phyloP scores from a whole-genome alignment of 1,284 basidiomycete species.

The Trichosporon sp. region DNA sequence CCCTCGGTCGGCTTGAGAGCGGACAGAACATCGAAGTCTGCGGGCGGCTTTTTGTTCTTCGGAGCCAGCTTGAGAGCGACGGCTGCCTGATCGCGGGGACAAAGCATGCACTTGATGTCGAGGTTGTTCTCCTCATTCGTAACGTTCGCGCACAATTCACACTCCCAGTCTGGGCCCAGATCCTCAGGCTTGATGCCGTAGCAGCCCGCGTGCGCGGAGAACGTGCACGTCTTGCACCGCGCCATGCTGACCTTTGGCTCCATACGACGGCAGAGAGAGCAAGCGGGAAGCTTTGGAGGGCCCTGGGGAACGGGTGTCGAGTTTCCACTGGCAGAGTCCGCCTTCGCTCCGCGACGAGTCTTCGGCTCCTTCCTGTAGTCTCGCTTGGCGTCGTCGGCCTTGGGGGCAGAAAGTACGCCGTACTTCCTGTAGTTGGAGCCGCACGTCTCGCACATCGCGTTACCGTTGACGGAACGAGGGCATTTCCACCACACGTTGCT shows the following conservation, averaged over 20 bases:
- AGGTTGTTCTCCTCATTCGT: conserved; percentile 68
- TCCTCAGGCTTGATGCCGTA: conserved; percentile 63
- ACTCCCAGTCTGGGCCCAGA: conserved; percentile 66
- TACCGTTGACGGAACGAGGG: conserved; percentile 61
- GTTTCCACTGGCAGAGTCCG: conserved; percentile 49
- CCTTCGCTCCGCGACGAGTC: conserved; percentile 57
- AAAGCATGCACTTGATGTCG: conserved; percentile 47
- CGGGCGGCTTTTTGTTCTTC: conserved; percentile 45
- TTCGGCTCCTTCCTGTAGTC: conserved; percentile 47
- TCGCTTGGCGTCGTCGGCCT: conserved; percentile 39
- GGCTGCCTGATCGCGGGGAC: conserved; percentile 29
- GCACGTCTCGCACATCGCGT: conserved; percentile 74
- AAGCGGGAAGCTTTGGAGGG: conserved; percentile 59
- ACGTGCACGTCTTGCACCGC: conserved; percentile 69
- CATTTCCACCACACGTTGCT: conserved; percentile 79
- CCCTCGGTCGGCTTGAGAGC: conserved; percentile 91
- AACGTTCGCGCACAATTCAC: conserved; percentile 77
- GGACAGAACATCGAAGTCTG: conserved; percentile 66
- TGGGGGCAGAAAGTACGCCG: conserved; percentile 56
- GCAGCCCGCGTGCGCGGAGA: conserved; percentile 66
- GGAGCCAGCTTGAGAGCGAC: neutral
- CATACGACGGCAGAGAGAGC: conserved; percentile 66
- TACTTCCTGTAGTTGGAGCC: conserved; percentile 76
- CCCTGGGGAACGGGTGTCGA: conserved; percentile 40
- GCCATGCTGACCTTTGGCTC: conserved; percentile 69